Evolutionary conservation across 768 basidiomycete species (phyloP), one percentile per base, ranked within the genome.

Genomic region (Xerocomus brunneocitrinus): DNA sequence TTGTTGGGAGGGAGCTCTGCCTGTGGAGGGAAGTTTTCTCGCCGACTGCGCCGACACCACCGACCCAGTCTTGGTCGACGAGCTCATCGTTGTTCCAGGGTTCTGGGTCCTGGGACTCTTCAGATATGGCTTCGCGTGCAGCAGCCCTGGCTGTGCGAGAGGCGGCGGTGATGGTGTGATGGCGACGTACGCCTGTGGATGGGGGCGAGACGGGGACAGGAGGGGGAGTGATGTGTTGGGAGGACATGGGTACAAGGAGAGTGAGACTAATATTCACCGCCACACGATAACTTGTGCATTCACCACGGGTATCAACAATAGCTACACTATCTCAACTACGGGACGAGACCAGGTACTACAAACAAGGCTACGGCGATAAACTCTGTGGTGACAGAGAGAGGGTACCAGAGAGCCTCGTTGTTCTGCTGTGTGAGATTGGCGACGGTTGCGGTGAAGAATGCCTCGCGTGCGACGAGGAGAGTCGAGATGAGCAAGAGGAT

Each of bases 161-260:
- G 24, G 87, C 76, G 10, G 87, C 81, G 30, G 89, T 81, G 70
- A 91, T 90, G 46, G 89, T 91, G 63, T 91, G 89, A 67, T 91
- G 87, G 31, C 89, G 81, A 61, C 89, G 77, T n/a, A 91, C 87
- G 24, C 78, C 76, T 13, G 69, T 67, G 25, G 74, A 67, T 19
- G 71, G 68, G 4, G 69, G 64, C 4, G 72, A 69, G 4, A 62
- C 70, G 22, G 75, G 65, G 34, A 67, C 70, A 19, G 75, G 74
- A 28, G 76, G 75, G 24, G 77, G 74, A 19, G 76, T 71, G 14
- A 74, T 71, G 36, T 70, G 65, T 57, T 71, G 71, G 13, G 71
- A 64, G 38, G 75, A 69, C 75, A 76, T 76, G 55, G 30, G 10
- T 50, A 40, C 40, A 47, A 34, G 49, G 45, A 40, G 24, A 31